Percentiles rank a stretch among this genome's conserved stretches.
Evolutionary conservation across 2,329 filamentous ascomycete genomes (phyloP).

Genomic region (Ceratocystis ficicola): DNA sequence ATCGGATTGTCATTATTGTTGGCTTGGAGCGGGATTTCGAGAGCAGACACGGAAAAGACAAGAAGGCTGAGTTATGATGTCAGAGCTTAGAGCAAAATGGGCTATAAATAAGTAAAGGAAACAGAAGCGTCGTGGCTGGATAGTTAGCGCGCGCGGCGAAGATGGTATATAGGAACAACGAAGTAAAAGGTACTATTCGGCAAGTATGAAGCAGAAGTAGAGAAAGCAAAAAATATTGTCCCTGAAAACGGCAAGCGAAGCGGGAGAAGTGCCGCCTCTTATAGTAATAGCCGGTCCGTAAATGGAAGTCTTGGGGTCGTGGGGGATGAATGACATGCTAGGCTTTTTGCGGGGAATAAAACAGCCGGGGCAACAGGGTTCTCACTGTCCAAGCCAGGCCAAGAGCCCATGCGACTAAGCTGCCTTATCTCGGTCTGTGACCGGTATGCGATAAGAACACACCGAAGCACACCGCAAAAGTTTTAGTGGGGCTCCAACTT

Average conservation of each 20-base stretch:
- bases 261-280: background rate
- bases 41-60: background rate
- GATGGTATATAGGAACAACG: background rate
- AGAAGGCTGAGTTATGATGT: constrained; percentile 1
- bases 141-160: background rate
- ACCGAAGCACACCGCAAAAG: constrained; percentile 22
- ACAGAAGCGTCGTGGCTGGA: background rate
- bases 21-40: background rate
- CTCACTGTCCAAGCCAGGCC: background rate
- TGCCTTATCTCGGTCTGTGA: constrained; percentile 13
- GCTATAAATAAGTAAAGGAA: background rate
- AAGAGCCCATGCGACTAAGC: background rate
- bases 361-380: constrained; percentile 7
- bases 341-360: constrained; percentile 23
- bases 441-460: constrained; percentile 18
- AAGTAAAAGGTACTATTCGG: no score
- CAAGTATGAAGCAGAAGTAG: no score
- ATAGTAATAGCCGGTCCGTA: background rate
- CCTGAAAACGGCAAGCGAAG: background rate
- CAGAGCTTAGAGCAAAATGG: constrained; percentile 5
- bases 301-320: background rate
- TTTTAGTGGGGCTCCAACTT: constrained; percentile 22
- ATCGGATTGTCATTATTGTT: constrained; percentile 54
- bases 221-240: background rate
- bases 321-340: background rate